Evolutionary conservation across 257 asterid genomes (phyloP).

Genomic region (Nicotiana sylvestris): DNA sequence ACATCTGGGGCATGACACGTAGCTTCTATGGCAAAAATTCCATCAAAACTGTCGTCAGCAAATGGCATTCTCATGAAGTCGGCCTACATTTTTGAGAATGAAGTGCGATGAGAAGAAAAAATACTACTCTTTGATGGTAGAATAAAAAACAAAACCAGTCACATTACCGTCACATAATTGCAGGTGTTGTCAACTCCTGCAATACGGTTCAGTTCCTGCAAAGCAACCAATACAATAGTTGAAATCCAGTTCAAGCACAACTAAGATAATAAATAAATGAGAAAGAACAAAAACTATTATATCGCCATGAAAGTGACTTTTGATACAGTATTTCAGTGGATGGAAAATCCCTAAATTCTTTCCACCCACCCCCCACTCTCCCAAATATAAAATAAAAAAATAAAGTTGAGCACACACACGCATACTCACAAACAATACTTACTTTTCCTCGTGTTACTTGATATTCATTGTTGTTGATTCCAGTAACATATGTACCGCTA

Average conservation of each 20-base stretch:
- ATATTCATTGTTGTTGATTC: slow-evolving; percentile 17
- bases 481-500: slow-evolving; percentile 15
- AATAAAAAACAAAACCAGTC: neutral
- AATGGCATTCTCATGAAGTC: slow-evolving; percentile 17
- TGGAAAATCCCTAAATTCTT: neutral
- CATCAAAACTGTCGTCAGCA: slow-evolving; percentile 10
- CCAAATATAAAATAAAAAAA: neutral
- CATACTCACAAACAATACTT: neutral
- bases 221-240: neutral
- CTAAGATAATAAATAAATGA: neutral
- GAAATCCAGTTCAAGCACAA: neutral
- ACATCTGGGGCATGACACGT: slow-evolving; percentile 17
- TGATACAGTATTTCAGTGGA: neutral
- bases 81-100: neutral
- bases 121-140: neutral
- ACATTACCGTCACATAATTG: slow-evolving; percentile 2
- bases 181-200: slow-evolving; percentile 5
- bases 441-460: slow-evolving; percentile 13
- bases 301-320: neutral
- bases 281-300: neutral
- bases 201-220: slow-evolving; percentile 11
- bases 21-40: slow-evolving; percentile 16
- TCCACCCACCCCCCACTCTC: neutral
- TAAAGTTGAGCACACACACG: neutral
- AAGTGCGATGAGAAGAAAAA: neutral